Percentiles rank a stretch among this genome's conserved stretches.
Evolutionary conservation across 169 alveolate species (phyloP).

Genomic region (Plasmodium fragile): DNA sequence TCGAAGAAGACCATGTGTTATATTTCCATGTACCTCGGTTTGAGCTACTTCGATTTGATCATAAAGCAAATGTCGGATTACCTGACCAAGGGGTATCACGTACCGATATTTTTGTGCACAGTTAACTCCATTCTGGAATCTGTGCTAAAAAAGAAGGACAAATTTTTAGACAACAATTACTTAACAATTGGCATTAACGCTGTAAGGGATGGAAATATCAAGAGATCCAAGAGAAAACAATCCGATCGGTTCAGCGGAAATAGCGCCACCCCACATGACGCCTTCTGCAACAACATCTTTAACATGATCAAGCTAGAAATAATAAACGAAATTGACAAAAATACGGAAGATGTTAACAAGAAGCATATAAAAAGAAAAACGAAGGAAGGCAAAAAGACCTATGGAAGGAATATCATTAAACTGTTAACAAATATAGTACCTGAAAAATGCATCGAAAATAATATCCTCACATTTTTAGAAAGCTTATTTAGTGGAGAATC

Average conservation of each 20-base stretch:
- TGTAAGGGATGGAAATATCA: conserved; percentile 7
- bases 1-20: conserved; percentile 58
- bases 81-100: conserved; percentile 67
- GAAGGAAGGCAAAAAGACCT: conserved; percentile 68
- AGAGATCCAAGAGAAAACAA: not conserved
- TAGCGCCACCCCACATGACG: not conserved
- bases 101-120: conserved; percentile 60
- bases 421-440: conserved; percentile 47
- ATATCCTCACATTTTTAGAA: conserved; percentile 68
- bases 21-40: conserved; percentile 76
- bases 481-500: conserved; percentile 71
- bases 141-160: conserved; percentile 46
- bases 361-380: conserved; percentile 67
- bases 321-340: conserved; percentile 60
- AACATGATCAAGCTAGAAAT: conserved; percentile 73
- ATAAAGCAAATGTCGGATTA: conserved; percentile 71
- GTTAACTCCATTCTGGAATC: conserved; percentile 61
- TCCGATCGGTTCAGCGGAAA: not conserved
- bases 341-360: conserved; percentile 72
- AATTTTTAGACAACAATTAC: conserved; percentile 56
- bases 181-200: conserved; percentile 22
- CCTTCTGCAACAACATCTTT: conserved; percentile 37
- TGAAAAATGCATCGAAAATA: conserved; percentile 52
- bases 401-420: conserved; percentile 71
- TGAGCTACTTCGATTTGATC: conserved; percentile 57